A percentile compares a stretch with the other conserved stretches of the same genome.
Conservation (phyloP, 257 asterid genomes). For the Nicotiana otophora region DNA sequence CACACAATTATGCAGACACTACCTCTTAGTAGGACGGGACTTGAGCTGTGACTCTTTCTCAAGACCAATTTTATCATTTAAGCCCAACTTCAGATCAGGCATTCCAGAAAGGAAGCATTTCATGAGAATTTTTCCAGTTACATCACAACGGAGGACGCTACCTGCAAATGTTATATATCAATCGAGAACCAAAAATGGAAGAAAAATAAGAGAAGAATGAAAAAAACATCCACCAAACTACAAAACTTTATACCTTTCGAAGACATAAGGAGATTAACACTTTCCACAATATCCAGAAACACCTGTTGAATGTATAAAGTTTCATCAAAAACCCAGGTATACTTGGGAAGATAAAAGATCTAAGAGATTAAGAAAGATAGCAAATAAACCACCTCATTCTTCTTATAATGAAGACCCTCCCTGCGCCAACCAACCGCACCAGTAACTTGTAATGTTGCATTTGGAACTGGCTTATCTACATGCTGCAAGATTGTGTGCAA, state of each 20-base stretch:
- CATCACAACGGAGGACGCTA: conserved; percentile 94
- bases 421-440: conserved; percentile 99
- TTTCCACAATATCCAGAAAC: conserved; percentile 97
- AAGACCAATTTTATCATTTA: conserved; percentile 98
- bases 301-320: conserved; percentile 45
- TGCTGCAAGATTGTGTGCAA: conserved; percentile 40
- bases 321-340: neutral
- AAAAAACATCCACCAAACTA: neutral
- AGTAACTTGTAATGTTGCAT: conserved; percentile 98
- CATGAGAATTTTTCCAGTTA: conserved; percentile 94
- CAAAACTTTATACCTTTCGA: conserved; percentile 59
- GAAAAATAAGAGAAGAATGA: neutral
- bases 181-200: neutral
- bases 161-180: conserved; percentile 44
- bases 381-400: conserved; percentile 70
- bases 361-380: neutral
- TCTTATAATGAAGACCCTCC: conserved; percentile 94
- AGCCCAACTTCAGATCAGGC: conserved; percentile 99
- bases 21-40: conserved; percentile 98
- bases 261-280: conserved; percentile 98
- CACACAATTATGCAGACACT: neutral
- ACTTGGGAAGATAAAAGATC: neutral
- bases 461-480: conserved; percentile 89
- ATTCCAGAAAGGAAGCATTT: conserved; percentile 99
- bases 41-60: conserved; percentile 97